Evolutionary conservation across 306 rosid genomes (phyloP).

Genomic region (Prunus dulcis): DNA sequence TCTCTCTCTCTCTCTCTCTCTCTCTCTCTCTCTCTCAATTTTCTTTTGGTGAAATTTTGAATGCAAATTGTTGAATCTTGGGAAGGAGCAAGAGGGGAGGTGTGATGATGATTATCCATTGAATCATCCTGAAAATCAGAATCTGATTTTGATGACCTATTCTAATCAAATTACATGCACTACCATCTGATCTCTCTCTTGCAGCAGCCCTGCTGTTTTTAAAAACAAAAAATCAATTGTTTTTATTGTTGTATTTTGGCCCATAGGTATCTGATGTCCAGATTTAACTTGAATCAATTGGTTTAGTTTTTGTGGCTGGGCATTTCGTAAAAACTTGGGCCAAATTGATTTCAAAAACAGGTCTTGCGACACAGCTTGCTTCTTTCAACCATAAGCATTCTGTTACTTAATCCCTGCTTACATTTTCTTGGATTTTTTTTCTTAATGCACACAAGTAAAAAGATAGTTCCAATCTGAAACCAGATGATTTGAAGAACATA

Average conservation of each 20-base stretch:
- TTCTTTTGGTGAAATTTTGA: neutral
- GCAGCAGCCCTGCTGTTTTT: neutral
- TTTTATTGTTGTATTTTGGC: neutral
- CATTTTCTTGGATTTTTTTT: neutral
- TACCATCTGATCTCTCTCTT: conserved; percentile 18
- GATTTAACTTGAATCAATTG: neutral
- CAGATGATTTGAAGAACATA: neutral
- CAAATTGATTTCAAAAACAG: conserved; percentile 1
- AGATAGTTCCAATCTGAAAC: too few relatives aligned
- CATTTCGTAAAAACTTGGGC: conserved; percentile 13
- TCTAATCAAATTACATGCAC: conserved; percentile 21
- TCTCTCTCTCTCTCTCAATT: neutral
- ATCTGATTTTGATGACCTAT: conserved; percentile 1
- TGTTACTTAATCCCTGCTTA: conserved; percentile 22
- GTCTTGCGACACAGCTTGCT: conserved; percentile 19
- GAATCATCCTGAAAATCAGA: conserved; percentile 9
- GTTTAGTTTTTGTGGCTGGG: neutral
- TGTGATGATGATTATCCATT: conserved; percentile 18
- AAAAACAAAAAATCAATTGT: too few relatives aligned
- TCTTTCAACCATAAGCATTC: neutral
- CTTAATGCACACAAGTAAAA: too few relatives aligned
- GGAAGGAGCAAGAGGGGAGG: neutral
- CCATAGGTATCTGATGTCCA: conserved; percentile 15
- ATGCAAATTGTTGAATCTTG: neutral
- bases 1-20: too few relatives aligned